Percentiles rank a stretch among this genome's conserved stretches.
phyloP scores from a whole-genome alignment of 208 protist species.

The Leishmania mexicana region DNA sequence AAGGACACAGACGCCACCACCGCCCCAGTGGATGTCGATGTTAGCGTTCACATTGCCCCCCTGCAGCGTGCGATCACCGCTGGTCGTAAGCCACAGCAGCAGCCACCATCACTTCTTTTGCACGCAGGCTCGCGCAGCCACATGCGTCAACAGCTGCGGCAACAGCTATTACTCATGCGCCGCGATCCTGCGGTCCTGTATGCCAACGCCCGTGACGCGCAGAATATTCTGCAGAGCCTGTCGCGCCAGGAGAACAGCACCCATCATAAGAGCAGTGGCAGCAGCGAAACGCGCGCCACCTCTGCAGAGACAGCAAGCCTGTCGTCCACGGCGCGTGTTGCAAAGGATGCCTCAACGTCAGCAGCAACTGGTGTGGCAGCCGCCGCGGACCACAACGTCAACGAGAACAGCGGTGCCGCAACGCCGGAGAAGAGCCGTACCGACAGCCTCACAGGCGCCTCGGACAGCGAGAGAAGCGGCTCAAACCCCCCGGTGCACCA shows the following conservation, averaged over 20 bases:
- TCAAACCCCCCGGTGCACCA: neutral
- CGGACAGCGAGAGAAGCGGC: neutral
- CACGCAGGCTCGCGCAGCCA: conserved; percentile 4
- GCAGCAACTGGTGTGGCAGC: neutral
- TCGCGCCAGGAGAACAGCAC: neutral
- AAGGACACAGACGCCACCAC: conserved; percentile 12
- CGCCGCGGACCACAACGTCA: neutral
- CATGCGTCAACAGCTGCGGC: conserved; percentile 47
- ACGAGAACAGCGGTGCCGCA: neutral
- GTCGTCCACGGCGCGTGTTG: neutral
- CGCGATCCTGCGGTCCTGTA: conserved; percentile 70
- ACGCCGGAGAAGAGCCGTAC: neutral
- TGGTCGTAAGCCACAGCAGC: neutral
- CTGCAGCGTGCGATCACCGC: neutral
- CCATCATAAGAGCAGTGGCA: neutral
- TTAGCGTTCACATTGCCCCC: neutral
- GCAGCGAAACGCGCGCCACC: neutral
- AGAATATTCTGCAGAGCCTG: conserved; percentile 38
- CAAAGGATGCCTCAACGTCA: neutral
- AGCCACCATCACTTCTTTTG: neutral
- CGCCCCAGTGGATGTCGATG: neutral
- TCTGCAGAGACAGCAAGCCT: neutral
- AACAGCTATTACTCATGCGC: conserved; percentile 72
- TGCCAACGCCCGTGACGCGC: conserved; percentile 51
- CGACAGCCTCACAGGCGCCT: neutral